Evolutionary conservation across 176 grass and related monocot species (phyloP), one percentile per base, ranked within the genome.

Genomic region (Areca catechu): DNA sequence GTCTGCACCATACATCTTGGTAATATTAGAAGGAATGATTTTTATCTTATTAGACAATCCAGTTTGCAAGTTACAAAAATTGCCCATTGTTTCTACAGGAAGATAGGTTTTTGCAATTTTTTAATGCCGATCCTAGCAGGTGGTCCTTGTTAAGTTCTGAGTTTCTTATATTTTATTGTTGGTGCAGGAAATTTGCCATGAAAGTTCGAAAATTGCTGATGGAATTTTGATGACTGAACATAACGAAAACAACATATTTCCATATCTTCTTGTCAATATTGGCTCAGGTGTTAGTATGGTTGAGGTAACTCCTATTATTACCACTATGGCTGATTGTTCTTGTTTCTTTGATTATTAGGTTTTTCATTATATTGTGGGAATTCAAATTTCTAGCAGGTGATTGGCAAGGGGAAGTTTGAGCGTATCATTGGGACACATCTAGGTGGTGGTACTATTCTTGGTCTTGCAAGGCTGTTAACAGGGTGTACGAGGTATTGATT

Each of bases 211-310:
- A 63, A 63, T 63, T 78, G 22, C 63, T 79, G 86, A 90, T 82
- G 80, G 27, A 57, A 80, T 63, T 53, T 56, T 83, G 56, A 22
- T 24, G 25, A 62, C 72, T 63, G 86, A 97, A 54, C 75, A 90
- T 65, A 84, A 71, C 24, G 87, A 97, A 25, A 53, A 67, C 51
- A 97, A 85, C 62, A 97, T 97, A 79, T 97, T 97, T 76, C 93
- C 93, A 47, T 97, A 91, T 73, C 83, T 97, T 4, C 93, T 97
- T 70, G 93, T 97, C 73, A 97, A 97, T 88, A 90, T 97, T 58
- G 93, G 93, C 20, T 97, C 93, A n/a, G 93, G 93, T 75, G 86
- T 97, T 65, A 97, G 93, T 81, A 97, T 97, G 93, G 88, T 97
- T 74, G 93, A 97, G 93, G 93, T 97, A 70, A 7, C 59, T 58